Conservation (phyloP, 2,329 filamentous ascomycete genomes). For the Alternaria sp. region DNA sequence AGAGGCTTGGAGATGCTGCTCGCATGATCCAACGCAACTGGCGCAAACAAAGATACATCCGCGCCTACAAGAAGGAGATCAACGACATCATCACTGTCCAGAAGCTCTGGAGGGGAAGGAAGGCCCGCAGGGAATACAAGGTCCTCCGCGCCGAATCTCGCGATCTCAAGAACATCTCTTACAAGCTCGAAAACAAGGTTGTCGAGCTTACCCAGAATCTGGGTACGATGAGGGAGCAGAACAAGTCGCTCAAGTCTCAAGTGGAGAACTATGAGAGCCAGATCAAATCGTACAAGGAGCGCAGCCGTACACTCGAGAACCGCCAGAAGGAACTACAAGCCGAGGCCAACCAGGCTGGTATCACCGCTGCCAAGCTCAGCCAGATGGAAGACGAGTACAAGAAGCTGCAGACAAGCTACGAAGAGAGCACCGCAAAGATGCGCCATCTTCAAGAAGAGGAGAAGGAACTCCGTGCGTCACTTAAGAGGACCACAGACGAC, state of each 20-base stretch:
- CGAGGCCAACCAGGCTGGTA: constrained; percentile 97
- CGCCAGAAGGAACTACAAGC: constrained; percentile 92
- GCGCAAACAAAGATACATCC: constrained; percentile 79
- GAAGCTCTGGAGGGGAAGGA: constrained; percentile 87
- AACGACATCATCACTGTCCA: constrained; percentile 89
- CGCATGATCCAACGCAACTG: constrained; percentile 89
- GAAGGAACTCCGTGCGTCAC: constrained; percentile 79
- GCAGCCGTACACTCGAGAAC: constrained; percentile 87
- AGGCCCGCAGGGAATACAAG: constrained; percentile 86
- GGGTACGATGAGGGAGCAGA: constrained; percentile 90
- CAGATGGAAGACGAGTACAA: constrained; percentile 96
- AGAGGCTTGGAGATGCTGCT: constrained; percentile 88
- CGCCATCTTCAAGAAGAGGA: constrained; percentile 96
- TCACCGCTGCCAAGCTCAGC: constrained; percentile 85
- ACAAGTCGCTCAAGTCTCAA: constrained; percentile 85
- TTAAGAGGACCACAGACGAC: constrained; percentile 79
- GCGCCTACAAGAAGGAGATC: constrained; percentile 85
- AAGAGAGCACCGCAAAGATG: constrained; percentile 88
- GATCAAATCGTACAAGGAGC: constrained; percentile 93
- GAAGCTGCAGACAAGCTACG: constrained; percentile 85
- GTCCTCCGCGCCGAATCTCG: constrained; percentile 90
- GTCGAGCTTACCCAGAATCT: constrained; percentile 95
- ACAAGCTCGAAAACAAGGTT: constrained; percentile 99
- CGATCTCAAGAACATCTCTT: constrained; percentile 98
- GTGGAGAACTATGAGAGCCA: constrained; percentile 96